Base-by-base conservation (phyloP, 345 rosid genomes). In the Ceriops zippeliana region DNA sequence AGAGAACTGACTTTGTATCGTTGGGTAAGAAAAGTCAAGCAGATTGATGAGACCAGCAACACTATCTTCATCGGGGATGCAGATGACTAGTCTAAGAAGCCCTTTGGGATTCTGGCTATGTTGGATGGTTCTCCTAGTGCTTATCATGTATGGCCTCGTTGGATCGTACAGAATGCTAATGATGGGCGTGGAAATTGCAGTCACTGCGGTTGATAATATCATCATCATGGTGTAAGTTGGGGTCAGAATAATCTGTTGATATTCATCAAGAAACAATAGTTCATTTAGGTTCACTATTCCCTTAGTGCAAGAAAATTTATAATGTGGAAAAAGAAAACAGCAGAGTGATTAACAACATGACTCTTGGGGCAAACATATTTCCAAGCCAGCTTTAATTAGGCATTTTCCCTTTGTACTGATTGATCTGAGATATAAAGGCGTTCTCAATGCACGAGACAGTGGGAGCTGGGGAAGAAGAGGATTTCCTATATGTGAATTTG, bases 111-210 rank as follows among this genome's bases (percentile, higher is more conserved):
- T 53, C 0, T 21, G 58, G 15, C 26, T 53, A 7, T 53, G 58
- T 53, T 53, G 58, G 28, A 53, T 53, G 46, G 96, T 91, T 37
- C 95, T 85, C 68, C 87, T 83, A 56, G 69, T 85, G 78, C 75
- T 88, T 19, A 86, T 83, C 82, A 80, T 82, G 67, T 87, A 86
- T 24, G 96, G 95, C 68, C 72, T 82, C 0, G 86, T 76, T 24
- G 97, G 97, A 70, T 91, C 92, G 11, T 88, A 91, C 3, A 93
- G 78, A 30, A 87, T 52, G 77, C 78, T 75, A 21, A 89, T 87
- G 35, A 88, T 19, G 0, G 91, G 90, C 6, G 87, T 69, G 3
- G 53, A 31, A 58, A 82, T 21, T 30, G 70, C 84, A 0, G 86
- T 88, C 32, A 74, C 22, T 6, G 62, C 4, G 10, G 74, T 6